phyloP scores from a whole-genome alignment of 257 asterid genomes.

The Forsythia viridissima region DNA sequence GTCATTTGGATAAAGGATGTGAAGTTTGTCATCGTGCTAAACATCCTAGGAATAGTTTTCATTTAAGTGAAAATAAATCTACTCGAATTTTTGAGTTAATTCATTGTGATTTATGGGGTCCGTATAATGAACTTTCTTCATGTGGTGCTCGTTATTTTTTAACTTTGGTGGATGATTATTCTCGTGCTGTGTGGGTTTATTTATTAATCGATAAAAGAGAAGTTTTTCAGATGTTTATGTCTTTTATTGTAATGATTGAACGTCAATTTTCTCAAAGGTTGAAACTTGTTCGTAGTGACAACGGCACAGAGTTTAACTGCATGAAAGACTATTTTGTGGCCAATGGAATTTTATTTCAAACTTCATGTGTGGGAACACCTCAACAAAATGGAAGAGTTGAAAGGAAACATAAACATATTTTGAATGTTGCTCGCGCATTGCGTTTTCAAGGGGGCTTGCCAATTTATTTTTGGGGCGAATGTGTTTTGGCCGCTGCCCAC shows the following conservation, averaged over 20 bases:
- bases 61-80: neutral
- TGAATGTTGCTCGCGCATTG: neutral
- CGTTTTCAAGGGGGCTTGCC: neutral
- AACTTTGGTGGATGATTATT: neutral
- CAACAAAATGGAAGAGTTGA: slow-evolving; percentile 8
- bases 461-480: neutral
- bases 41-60: neutral
- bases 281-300: neutral
- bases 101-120: slow-evolving; percentile 12
- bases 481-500: neutral
- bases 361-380: neutral
- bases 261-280: neutral
- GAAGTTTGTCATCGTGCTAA: neutral
- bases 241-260: neutral
- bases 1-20: neutral
- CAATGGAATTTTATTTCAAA: neutral
- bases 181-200: neutral
- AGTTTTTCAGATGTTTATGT: neutral
- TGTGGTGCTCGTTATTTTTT: slow-evolving; percentile 3
- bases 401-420: neutral
- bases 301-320: neutral
- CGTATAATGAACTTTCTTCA: neutral
- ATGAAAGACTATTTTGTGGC: neutral
- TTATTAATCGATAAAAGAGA: neutral
- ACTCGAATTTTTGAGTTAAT: neutral